Percentiles rank a stretch among this genome's conserved stretches.
Conservation (phyloP, 1,284 basidiomycete genomes). For the Psilocybe mexicana region DNA sequence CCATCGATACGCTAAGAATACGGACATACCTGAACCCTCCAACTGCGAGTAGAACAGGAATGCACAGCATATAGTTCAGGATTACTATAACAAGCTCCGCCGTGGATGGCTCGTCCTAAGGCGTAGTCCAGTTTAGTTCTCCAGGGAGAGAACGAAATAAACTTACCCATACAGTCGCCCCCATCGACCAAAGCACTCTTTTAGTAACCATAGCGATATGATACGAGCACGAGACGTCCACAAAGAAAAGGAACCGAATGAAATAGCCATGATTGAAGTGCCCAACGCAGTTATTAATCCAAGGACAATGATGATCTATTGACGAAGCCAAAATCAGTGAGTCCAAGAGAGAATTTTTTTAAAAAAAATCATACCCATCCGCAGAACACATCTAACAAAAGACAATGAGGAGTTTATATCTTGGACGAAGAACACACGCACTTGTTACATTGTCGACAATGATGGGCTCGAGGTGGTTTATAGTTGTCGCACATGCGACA, state of each 20-base stretch:
- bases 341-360: not conserved
- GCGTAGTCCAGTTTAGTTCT: not conserved
- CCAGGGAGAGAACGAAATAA: not conserved
- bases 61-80: conserved; percentile 83
- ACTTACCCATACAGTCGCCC: conserved; percentile 54
- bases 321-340: not conserved
- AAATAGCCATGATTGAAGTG: conserved; percentile 91
- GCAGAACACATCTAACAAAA: conserved; percentile 67
- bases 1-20: not conserved
- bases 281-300: conserved; percentile 91
- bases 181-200: conserved; percentile 57
- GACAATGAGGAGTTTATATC: not conserved
- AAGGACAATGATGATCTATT: conserved; percentile 88
- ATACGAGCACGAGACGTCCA: conserved; percentile 86
- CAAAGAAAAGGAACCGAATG: conserved; percentile 89
- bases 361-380: conserved; percentile 63
- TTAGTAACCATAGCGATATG: conserved; percentile 78
- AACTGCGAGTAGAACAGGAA: conserved; percentile 85
- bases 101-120: conserved; percentile 69
- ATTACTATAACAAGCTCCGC: conserved; percentile 82
- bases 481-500: conserved; percentile 78
- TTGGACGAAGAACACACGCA: conserved; percentile 34
- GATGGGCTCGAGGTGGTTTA: conserved; percentile 82
- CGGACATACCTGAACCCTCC: conserved; percentile 74
- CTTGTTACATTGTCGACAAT: conserved; percentile 85